Evolutionary conservation across 2,329 filamentous ascomycete genomes (phyloP).

Genomic region (Remersonia thermophila): DNA sequence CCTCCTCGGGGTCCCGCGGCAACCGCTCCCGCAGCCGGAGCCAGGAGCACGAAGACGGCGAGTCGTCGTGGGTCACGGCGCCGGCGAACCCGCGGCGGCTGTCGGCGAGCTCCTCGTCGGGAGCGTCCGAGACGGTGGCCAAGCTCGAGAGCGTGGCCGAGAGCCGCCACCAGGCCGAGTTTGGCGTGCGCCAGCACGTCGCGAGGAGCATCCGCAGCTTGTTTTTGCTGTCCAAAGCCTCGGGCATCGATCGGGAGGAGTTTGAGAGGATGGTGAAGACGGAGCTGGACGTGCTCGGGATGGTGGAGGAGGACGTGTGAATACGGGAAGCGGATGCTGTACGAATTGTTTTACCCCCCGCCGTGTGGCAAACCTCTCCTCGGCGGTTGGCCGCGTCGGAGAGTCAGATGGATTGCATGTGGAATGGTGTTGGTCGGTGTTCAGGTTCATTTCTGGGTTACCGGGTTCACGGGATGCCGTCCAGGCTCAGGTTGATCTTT

Average conservation of each 20-base stretch:
- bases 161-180: slow-evolving; percentile 51
- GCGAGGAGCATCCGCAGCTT: slow-evolving; percentile 66
- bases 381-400: no score
- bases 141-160: slow-evolving; percentile 45
- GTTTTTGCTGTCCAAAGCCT: slow-evolving; percentile 55
- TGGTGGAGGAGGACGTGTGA: slow-evolving; percentile 48
- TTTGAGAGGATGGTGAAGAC: slow-evolving; percentile 61
- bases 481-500: no score
- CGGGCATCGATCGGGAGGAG: slow-evolving; percentile 62
- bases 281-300: slow-evolving; percentile 56
- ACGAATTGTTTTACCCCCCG: no score
- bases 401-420: no score
- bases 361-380: no score
- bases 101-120: slow-evolving; percentile 45
- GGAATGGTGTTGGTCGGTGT: no score
- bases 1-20: slow-evolving; percentile 13
- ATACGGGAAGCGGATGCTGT: no score
- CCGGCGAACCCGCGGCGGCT: slow-evolving; percentile 46
- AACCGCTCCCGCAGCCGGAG: slow-evolving; percentile 12
- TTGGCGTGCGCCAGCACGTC: slow-evolving; percentile 68
- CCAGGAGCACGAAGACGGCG: slow-evolving; percentile 19
- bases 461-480: no score
- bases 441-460: no score
- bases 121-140: slow-evolving; percentile 46
- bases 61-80: slow-evolving; percentile 25